Evolutionary conservation across 2,329 filamentous ascomycete genomes (phyloP).

Genomic region (Incumbomyces delicatus): DNA sequence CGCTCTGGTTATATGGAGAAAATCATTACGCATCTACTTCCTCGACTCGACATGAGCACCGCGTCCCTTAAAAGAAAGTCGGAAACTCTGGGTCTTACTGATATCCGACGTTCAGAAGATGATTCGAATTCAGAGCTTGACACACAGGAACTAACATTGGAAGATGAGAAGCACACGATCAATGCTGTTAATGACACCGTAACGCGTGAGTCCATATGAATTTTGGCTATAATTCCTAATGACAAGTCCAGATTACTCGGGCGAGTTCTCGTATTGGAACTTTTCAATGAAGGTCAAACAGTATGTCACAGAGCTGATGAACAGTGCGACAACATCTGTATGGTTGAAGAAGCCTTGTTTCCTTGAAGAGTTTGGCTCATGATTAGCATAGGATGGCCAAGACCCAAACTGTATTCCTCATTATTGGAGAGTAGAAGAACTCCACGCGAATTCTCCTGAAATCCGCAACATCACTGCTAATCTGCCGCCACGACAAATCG

Average conservation of each 20-base stretch:
- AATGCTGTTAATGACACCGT: slow-evolving; percentile 31
- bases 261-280: slow-evolving; percentile 36
- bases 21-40: slow-evolving; percentile 39
- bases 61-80: slow-evolving; percentile 34
- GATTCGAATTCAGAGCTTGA: slow-evolving; percentile 27
- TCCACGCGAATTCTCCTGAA: slow-evolving; percentile 31
- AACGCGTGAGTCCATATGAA: slow-evolving; percentile 25
- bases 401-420: slow-evolving; percentile 23
- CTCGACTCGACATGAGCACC: slow-evolving; percentile 35
- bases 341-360: not conserved
- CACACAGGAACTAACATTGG: slow-evolving; percentile 30
- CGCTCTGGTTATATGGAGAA: slow-evolving; percentile 37
- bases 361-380: not conserved
- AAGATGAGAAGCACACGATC: slow-evolving; percentile 33
- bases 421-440: slow-evolving; percentile 33
- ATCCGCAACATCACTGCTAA: slow-evolving; percentile 30
- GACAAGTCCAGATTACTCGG: slow-evolving; percentile 31
- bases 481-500: slow-evolving; percentile 35
- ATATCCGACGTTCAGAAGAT: not conserved
- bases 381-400: not conserved
- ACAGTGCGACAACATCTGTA: slow-evolving; percentile 25
- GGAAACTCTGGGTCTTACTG: slow-evolving; percentile 30
- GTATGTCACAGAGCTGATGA: slow-evolving; percentile 35
- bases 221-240: slow-evolving; percentile 1
- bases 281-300: slow-evolving; percentile 35